Percentiles rank a stretch among this genome's conserved stretches.
phyloP scores from a whole-genome alignment of 352 stramenopile genomes.

The Phytopythium delawarense region DNA sequence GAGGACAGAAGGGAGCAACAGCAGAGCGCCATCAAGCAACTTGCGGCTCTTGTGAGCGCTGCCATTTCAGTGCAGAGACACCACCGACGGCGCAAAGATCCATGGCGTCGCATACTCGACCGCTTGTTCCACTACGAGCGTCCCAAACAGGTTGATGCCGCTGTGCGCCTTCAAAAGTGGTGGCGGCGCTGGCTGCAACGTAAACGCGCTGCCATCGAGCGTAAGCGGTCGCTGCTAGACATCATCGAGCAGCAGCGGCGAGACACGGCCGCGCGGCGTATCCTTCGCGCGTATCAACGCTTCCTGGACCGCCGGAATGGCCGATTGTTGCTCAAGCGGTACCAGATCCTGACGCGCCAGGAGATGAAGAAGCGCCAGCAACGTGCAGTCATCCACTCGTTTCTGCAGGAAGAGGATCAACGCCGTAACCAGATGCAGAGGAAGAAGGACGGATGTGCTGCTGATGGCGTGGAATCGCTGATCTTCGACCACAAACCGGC shows the following conservation, averaged over 20 bases:
- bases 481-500: neutral
- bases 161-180: conserved; percentile 12
- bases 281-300: conserved; percentile 31
- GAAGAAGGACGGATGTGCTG: neutral
- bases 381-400: conserved; percentile 49
- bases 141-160: conserved; percentile 17
- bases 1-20: neutral
- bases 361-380: conserved; percentile 49
- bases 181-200: conserved; percentile 20
- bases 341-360: conserved; percentile 39
- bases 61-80: conserved; percentile 37
- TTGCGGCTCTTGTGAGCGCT: conserved; percentile 19
- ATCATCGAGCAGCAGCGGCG: conserved; percentile 27
- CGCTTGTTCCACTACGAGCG: conserved; percentile 25
- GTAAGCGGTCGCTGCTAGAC: conserved; percentile 8
- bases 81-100: conserved; percentile 24
- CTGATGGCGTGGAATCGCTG: neutral
- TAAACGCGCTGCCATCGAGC: conserved; percentile 6
- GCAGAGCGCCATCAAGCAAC: conserved; percentile 9
- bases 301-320: conserved; percentile 27
- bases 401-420: conserved; percentile 34
- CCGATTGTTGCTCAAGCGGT: conserved; percentile 32
- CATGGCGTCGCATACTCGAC: conserved; percentile 24
- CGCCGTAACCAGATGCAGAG: conserved; percentile 22
- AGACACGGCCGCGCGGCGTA: conserved; percentile 16